Base-by-base conservation (phyloP, 345 rosid genomes). In the Populus alba region DNA sequence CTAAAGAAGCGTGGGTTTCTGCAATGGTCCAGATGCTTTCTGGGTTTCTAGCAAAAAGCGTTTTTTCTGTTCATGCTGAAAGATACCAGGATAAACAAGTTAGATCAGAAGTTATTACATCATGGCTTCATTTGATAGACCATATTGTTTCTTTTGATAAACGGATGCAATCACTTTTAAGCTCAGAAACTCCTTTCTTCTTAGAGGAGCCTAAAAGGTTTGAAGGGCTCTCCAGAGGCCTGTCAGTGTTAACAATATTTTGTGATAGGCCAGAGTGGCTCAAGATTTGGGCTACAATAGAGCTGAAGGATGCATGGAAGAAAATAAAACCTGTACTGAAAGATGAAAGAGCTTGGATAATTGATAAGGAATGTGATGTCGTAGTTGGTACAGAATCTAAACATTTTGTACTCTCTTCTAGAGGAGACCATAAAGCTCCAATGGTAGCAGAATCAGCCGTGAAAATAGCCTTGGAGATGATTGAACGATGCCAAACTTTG, bases 1-100 rank as follows among this genome's bases (percentile, higher is more conserved):
- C 91, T 73, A 88, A 86, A 78, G 97, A 91, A 81, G 96, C 92
- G 71, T 93, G 94, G 97, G 93, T 93, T 74, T 89, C 90, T 53
- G 91, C 93, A 13, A 90, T 90, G 93, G 90, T 89, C 62, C 88
- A 84, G 76, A 82, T 90, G 88, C 86, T 89, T 66, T 90, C 93
- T 15, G 82, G 77, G 16, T 93, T 90, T 86, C 81, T 93, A 66
- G 86, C 81, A 79, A 90, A 85, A 66, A 82, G 29, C 3, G 79
- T 87, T 29, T 88, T 93, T 75, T 89, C 94, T 71, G 69, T 71
- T 31, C 90, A 87, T 71, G 84, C 76, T 71, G 89, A 86, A 71
- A 84, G 75, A 43, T 82, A 83, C 79, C 79, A 84, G 83, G 86
- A 89, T 45, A 90, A 84, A 83, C 77, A 75, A 71, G 67, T 51